phyloP scores from a whole-genome alignment of 345 rosid species.

The Populus simonii region DNA sequence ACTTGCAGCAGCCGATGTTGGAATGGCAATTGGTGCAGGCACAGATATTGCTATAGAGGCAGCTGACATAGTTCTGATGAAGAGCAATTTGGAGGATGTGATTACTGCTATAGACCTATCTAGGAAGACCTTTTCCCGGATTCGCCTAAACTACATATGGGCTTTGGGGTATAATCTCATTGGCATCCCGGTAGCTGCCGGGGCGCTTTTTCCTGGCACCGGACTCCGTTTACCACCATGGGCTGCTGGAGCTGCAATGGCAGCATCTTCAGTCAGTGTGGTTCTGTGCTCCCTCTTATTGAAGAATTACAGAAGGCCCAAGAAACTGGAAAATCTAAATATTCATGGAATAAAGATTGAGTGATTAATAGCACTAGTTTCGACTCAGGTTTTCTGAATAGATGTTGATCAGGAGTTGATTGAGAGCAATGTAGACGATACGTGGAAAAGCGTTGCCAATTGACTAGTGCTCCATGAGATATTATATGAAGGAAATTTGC shows the following conservation, averaged over 20 bases:
- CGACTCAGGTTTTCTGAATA: background rate
- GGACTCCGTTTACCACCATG: constrained; percentile 83
- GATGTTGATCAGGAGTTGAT: background rate
- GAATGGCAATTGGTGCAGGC: constrained; percentile 97
- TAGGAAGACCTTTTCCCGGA: constrained; percentile 67
- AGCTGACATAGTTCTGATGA: constrained; percentile 90
- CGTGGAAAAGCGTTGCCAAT: background rate
- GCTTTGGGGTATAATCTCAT: constrained; percentile 82
- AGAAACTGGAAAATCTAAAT: constrained; percentile 53
- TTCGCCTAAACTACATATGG: constrained; percentile 87
- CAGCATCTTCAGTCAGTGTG: constrained; percentile 89
- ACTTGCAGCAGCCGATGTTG: constrained; percentile 92
- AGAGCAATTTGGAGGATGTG: constrained; percentile 88
- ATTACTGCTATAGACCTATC: constrained; percentile 89
- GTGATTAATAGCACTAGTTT: constrained; percentile 12
- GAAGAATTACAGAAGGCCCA: constrained; percentile 67
- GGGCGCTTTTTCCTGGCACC: constrained; percentile 63
- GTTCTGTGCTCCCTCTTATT: constrained; percentile 80
- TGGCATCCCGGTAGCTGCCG: constrained; percentile 84
- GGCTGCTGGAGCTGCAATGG: constrained; percentile 98
- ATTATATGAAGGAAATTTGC: background rate
- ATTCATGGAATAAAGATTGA: constrained; percentile 55
- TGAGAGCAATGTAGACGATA: background rate
- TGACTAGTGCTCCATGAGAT: background rate
- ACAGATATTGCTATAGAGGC: constrained; percentile 95